Evolutionary conservation across 2,329 filamentous ascomycete species (phyloP).

Genomic region (Talaromyces piceae): DNA sequence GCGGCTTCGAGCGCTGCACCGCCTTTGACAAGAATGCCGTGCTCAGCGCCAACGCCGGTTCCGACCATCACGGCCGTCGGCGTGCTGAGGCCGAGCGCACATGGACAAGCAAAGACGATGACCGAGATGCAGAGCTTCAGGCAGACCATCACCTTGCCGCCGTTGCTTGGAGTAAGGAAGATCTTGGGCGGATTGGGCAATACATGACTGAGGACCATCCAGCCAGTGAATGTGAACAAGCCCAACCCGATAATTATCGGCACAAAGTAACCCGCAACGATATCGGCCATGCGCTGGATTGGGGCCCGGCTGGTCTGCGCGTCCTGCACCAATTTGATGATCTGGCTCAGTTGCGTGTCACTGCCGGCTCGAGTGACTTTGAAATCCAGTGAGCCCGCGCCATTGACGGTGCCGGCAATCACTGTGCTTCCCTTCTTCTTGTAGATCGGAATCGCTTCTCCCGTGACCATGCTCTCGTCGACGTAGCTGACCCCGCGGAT

Average conservation of each 20-base stretch:
- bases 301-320: conserved; percentile 91
- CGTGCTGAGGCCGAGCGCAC: conserved; percentile 89
- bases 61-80: conserved; percentile 98
- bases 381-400: conserved; percentile 84
- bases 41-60: conserved; percentile 90
- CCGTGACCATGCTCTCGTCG: conserved; percentile 97
- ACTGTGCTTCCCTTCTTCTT: conserved; percentile 73
- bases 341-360: conserved; percentile 95
- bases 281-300: conserved; percentile 87
- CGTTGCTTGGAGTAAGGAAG: conserved; percentile 70
- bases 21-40: conserved; percentile 96
- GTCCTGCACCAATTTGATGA: conserved; percentile 96
- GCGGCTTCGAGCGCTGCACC: conserved; percentile 85
- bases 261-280: conserved; percentile 87
- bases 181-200: conserved; percentile 78
- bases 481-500: conserved; percentile 87
- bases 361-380: conserved; percentile 85
- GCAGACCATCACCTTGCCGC: conserved; percentile 92
- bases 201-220: conserved; percentile 92
- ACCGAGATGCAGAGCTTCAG: conserved; percentile 97
- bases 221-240: conserved; percentile 73
- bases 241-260: conserved; percentile 81
- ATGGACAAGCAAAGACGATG: conserved; percentile 96
- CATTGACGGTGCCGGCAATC: conserved; percentile 93
- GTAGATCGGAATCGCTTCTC: conserved; percentile 89